Evolutionary conservation across 1,284 basidiomycete genomes (phyloP).

Genomic region (Sporisorium graminicola): DNA sequence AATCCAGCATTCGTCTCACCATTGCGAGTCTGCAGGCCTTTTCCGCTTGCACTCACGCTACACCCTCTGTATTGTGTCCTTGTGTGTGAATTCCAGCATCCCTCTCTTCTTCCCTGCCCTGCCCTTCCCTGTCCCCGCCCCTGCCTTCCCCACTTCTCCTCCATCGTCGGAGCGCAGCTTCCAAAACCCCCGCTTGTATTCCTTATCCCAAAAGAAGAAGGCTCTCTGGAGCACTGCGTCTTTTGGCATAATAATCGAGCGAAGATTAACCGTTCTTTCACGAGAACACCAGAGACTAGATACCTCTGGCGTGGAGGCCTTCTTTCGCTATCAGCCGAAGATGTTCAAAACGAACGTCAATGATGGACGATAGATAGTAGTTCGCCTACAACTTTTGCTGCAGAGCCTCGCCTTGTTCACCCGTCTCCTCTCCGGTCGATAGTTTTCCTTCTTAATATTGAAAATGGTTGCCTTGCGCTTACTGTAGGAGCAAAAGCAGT

Average conservation of each 20-base stretch:
- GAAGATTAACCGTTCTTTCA: constrained; percentile 49
- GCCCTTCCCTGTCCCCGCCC: not conserved
- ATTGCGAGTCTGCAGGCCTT: not conserved
- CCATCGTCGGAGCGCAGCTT: constrained; percentile 5
- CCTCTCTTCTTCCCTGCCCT: not conserved
- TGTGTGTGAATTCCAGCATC: not conserved
- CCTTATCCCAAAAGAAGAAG: constrained; percentile 59
- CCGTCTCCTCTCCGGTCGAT: not conserved
- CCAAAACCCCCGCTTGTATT: constrained; percentile 40
- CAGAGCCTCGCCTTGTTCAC: too few species aligned
- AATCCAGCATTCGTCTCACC: constrained; percentile 22
- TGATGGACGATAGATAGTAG: constrained; percentile 61
- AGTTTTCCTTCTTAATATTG: too few species aligned
- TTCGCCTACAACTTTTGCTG: constrained; percentile 30
- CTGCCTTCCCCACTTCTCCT: not conserved
- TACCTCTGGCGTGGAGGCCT: constrained; percentile 52
- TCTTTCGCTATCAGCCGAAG: constrained; percentile 60
- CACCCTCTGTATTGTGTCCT: constrained; percentile 5
- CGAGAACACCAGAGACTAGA: constrained; percentile 45
- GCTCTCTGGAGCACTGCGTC: constrained; percentile 36
- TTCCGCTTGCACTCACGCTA: not conserved
- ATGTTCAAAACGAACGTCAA: constrained; percentile 34
- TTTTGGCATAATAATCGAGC: constrained; percentile 56
- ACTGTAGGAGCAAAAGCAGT: too few species aligned
- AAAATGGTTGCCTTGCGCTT: not conserved